A percentile compares a stretch with the other conserved stretches of the same genome.
Evolutionary conservation across 208 protist species (phyloP).

Genomic region (Porcisia hertigi): DNA sequence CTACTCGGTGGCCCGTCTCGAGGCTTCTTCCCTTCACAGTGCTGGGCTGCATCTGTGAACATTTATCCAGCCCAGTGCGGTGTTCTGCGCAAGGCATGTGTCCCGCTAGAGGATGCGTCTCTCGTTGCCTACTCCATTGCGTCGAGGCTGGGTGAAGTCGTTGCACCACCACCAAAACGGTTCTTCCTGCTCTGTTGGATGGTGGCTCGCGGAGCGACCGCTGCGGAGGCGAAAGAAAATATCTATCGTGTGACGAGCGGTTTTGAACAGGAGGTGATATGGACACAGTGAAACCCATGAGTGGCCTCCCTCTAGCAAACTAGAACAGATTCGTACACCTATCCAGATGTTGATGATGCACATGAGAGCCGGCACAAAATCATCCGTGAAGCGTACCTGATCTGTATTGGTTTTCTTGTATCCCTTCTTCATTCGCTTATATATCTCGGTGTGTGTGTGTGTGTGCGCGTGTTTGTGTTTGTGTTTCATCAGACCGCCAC

Average conservation of each 20-base stretch:
- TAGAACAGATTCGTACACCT: background rate
- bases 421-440: too few relatives aligned
- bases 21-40: conserved; percentile 38
- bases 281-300: background rate
- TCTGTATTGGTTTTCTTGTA: too few relatives aligned
- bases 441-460: too few relatives aligned
- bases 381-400: too few relatives aligned
- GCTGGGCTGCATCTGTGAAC: conserved; percentile 68
- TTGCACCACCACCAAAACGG: conserved; percentile 53
- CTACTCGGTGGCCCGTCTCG: conserved; percentile 29
- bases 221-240: conserved; percentile 32
- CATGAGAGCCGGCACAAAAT: too few relatives aligned
- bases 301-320: background rate
- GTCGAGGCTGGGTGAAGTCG: conserved; percentile 34
- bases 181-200: conserved; percentile 74
- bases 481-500: too few relatives aligned
- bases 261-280: conserved; percentile 48
- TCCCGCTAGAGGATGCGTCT: conserved; percentile 27
- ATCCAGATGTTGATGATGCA: too few relatives aligned
- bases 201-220: conserved; percentile 43
- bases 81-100: conserved; percentile 35
- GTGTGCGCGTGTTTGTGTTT: too few relatives aligned
- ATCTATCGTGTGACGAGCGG: conserved; percentile 33
- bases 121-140: conserved; percentile 65
- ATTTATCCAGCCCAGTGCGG: conserved; percentile 51